phyloP scores from a whole-genome alignment of 306 rosid species.

The Crotalaria pallida region DNA sequence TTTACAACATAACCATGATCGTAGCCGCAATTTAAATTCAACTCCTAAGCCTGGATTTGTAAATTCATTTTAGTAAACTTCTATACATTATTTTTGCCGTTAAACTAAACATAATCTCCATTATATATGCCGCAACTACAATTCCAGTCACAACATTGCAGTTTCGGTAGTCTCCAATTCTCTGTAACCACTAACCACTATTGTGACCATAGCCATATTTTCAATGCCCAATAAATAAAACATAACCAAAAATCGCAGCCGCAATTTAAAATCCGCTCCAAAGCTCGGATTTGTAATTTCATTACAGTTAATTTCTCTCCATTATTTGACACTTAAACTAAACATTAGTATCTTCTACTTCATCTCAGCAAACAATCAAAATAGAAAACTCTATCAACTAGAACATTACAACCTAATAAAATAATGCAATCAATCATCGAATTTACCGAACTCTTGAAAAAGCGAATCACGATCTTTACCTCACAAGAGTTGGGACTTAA shows the following conservation, averaged over 20 bases:
- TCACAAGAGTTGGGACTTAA: conserved; percentile 29
- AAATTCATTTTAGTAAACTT: not conserved
- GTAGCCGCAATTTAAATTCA: too few relatives aligned
- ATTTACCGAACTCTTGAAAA: not conserved
- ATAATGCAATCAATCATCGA: not conserved
- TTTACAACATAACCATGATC: too few relatives aligned
- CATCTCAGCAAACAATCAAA: not conserved
- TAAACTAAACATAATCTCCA: not conserved
- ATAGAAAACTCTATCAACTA: not conserved
- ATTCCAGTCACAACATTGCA: too few relatives aligned
- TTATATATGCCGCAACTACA: not conserved
- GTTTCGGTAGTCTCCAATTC: too few relatives aligned
- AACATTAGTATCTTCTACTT: not conserved
- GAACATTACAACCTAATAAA: not conserved
- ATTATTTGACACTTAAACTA: not conserved
- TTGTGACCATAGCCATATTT: too few relatives aligned
- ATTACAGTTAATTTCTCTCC: not conserved
- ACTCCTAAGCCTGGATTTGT: not conserved
- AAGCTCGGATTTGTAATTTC: not conserved
- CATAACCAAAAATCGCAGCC: too few relatives aligned
- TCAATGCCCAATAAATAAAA: too few relatives aligned
- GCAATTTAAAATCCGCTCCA: not conserved
- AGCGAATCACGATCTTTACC: conserved; percentile 13
- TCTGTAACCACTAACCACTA: too few relatives aligned
- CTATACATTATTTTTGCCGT: not conserved